Evolutionary conservation across 2,329 filamentous ascomycete genomes (phyloP), one percentile per base, ranked within the genome.

Genomic region (Teratosphaeria pseudoeucalypti): DNA sequence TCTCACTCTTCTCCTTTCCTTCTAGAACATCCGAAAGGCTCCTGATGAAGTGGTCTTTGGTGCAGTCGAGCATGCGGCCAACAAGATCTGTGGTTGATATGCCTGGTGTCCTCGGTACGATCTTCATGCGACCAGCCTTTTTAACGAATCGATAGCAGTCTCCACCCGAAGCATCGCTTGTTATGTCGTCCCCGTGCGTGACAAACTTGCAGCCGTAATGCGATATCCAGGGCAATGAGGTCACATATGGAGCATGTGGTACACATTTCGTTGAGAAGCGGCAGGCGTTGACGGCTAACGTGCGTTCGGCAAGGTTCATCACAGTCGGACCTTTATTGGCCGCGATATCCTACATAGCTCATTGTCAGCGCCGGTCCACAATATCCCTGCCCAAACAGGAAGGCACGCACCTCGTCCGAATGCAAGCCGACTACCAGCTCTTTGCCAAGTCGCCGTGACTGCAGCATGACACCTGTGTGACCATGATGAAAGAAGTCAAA

Each of bases 401-500:
- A 49, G 43, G 43, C 43, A 49, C 43, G 43, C 43, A 49, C 43
- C 75, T 96, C 90, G 73, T 99, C 94, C 3, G 90, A 95, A 78
- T 99, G 94, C 57, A 99, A 87, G 61, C 94, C 94, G 39, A 96
- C 91, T 65, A 90, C 86, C 55, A 99, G 85, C 77, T 95, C 90
- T 64, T 83, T 85, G 66, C 94, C 94, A 23, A 97, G 83, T 74
- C 91, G 91, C 64, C 94, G 89, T 56, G 94, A 94, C 76, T 99
- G 94, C 55, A 99, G 85, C 82, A 97, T 95, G 65, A 94, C 94
- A 62, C 94, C 94, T 5, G 94, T 94, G 78, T 99, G 94, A 69
- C 94, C 94, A 74, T 97, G 94, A 74, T 99, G 94, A 77, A 92
- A 95, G 77, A 99, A 99, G 79, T 99, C 94, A 78, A 96, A 99